Evolutionary conservation across 1,284 basidiomycete genomes (phyloP), one percentile per base, ranked within the genome.

Genomic region (Naganishia sp.): DNA sequence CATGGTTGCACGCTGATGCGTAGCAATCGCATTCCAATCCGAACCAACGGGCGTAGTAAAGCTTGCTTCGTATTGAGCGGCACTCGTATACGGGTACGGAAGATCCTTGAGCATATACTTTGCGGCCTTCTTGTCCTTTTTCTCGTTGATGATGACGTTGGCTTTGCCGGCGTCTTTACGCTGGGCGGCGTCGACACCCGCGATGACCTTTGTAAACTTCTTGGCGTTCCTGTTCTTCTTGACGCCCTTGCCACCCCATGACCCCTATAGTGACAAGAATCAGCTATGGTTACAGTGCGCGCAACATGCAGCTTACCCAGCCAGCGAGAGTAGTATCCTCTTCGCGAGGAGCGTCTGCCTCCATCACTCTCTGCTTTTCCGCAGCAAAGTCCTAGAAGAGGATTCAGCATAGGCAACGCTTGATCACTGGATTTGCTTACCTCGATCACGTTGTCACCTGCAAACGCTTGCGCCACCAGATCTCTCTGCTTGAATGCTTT

Each of bases 21-120:
- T 89, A n/a, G 89, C 84, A 32, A 91, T 82, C 2, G 93, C 94
- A 72, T 95, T 96, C 93, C 94, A 98, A 79, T 98, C 95, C 56
- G 83, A 83, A 6, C 95, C 95, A 35, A 97, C 74, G 1, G 94
- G 92, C 58, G 83, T 84, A 49, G 86, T 84, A 84, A 96, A 87
- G 67, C 85, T 86, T 39, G 88, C 85, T 77, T 94, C 91, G 76
- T 90, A 96, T 80, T 97, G 94, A 9, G 88, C 89, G 61, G 87
- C 86, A 76, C 87, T 90, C 4, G 94, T 95, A 77, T 94, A 99
- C 2, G 95, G 95, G 77, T 89, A 90, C 2, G 95, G 95, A 55
- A 99, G 79, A 77, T 96, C 92, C 76, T 90, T 90, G 64, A 92
- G 85, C 66, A 88, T 83, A 78, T 93, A 98, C 79, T 91, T 90